Percentiles rank a stretch among this genome's conserved stretches.
Evolutionary conservation across 192 early-diverging fungal species (phyloP).

Genomic region (Entomortierella parvispora): DNA sequence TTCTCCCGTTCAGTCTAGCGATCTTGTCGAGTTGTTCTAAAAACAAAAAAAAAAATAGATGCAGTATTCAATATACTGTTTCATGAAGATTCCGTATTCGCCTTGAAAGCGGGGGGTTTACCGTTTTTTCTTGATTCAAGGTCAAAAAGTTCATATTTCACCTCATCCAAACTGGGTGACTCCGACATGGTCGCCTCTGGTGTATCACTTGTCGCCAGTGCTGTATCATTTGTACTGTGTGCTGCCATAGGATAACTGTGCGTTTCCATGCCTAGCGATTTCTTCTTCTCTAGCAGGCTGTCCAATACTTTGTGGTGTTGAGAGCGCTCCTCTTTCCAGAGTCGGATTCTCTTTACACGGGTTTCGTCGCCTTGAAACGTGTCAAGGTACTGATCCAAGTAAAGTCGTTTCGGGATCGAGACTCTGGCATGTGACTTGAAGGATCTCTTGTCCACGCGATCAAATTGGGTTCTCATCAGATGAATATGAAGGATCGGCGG

Average conservation of each 20-base stretch:
- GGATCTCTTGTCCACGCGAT: slow-evolving; percentile 59
- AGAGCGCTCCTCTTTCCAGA: slow-evolving; percentile 35
- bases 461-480: slow-evolving; percentile 77
- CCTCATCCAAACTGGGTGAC: too few relatives aligned
- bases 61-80: neutral
- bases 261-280: neutral
- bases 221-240: too few relatives aligned
- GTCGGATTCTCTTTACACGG: slow-evolving; percentile 39
- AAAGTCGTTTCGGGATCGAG: slow-evolving; percentile 67
- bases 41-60: neutral
- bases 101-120: neutral
- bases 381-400: slow-evolving; percentile 66
- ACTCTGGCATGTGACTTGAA: slow-evolving; percentile 80
- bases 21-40: slow-evolving; percentile 26
- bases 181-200: too few relatives aligned
- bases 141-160: too few relatives aligned
- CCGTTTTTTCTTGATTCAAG: neutral
- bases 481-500: slow-evolving; percentile 80
- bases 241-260: neutral
- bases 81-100: neutral
- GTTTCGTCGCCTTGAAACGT: slow-evolving; percentile 27
- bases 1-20: slow-evolving; percentile 5
- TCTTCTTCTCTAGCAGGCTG: slow-evolving; percentile 12
- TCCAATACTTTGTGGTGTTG: slow-evolving; percentile 34
- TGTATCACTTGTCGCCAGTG: too few relatives aligned